Evolutionary conservation across 345 rosid species (phyloP).

Genomic region (Brassica nigra): DNA sequence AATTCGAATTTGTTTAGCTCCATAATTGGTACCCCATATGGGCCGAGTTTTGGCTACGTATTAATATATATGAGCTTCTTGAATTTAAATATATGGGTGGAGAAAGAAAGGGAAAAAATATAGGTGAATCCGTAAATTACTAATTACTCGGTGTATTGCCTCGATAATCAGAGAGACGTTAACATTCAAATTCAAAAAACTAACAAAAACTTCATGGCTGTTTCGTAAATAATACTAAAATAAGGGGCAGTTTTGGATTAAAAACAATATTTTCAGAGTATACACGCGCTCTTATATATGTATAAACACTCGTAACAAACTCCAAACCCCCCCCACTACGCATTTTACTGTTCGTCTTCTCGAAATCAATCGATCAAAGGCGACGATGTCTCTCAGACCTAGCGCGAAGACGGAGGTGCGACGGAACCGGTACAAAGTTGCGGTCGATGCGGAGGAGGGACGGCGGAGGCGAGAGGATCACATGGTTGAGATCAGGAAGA

Average conservation of each 20-base stretch:
- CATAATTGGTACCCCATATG: neutral
- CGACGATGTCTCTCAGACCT: slow-evolving; percentile 66
- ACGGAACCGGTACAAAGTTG: slow-evolving; percentile 67
- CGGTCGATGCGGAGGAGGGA: slow-evolving; percentile 78
- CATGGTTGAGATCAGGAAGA: slow-evolving; percentile 90
- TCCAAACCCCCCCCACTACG: slow-evolving; percentile 14
- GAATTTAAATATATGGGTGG: neutral
- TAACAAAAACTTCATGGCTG: neutral
- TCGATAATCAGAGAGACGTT: slow-evolving; percentile 29
- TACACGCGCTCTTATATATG: slow-evolving; percentile 23
- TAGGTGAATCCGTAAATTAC: slow-evolving; percentile 4
- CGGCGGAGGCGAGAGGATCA: slow-evolving; percentile 79
- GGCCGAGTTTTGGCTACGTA: neutral
- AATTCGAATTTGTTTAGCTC: neutral
- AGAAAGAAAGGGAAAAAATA: slow-evolving; percentile 8
- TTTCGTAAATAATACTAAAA: slow-evolving; percentile 1
- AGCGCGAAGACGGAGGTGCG: slow-evolving; percentile 69
- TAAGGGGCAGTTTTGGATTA: slow-evolving; percentile 11
- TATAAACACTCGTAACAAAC: neutral
- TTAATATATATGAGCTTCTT: slow-evolving; percentile 3
- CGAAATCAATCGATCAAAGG: slow-evolving; percentile 13
- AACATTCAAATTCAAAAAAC: slow-evolving; percentile 38
- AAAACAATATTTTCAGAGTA: neutral
- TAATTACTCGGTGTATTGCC: slow-evolving; percentile 16
- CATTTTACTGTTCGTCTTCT: neutral